Base-by-base conservation (phyloP, 1,139 yeast genomes). In the Saccharomyces hybrid region DNA sequence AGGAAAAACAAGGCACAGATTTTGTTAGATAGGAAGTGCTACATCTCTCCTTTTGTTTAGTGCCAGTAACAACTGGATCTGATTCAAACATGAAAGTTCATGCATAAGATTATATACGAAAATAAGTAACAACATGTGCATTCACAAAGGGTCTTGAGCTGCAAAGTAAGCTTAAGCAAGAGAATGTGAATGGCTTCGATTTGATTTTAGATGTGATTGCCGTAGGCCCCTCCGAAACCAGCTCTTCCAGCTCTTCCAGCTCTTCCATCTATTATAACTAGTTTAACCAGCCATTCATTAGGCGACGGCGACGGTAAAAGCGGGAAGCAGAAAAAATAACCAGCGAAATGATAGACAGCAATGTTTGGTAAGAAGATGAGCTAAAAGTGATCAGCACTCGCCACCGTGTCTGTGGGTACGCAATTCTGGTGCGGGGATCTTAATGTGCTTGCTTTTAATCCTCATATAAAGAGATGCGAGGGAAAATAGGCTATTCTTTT, bases 1-100 rank as follows among this genome's bases (percentile, higher is more conserved):
- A 85, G 63, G 68, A 67, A 48, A 66, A 65, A 46, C 71, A 67
- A 44, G 68, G 70, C 7, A 59, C 61, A 8, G 59, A 60, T 38
- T 65, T 59, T 53, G 63, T 63, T 7, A 63, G 62, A 48, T 64
- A 55, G 48, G 19, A 24, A 12, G 11, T 16, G 41, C 26, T 19
- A 8, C 14, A 26, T 31, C 12, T 34, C 24, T 8, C 5, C 21
- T 38, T 24, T 4, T 14, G 7, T 47, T 11, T 24, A 8, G 8
- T 14, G 41, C 41, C 41, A 34, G 1, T 34, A 34, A 34, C n/a
- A n/a, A 34, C 1, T 38, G 24, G 24, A 38, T 16, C 12, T 38
- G 9, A 38, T 38, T 38, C 24, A 38, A 38, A 8, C 8, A 8
- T 38, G 2, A 2, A 38, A 38, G 8, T 16, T 24, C 19, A 16